Conservation (phyloP, 768 basidiomycete genomes). For the Mycena alexandri region DNA sequence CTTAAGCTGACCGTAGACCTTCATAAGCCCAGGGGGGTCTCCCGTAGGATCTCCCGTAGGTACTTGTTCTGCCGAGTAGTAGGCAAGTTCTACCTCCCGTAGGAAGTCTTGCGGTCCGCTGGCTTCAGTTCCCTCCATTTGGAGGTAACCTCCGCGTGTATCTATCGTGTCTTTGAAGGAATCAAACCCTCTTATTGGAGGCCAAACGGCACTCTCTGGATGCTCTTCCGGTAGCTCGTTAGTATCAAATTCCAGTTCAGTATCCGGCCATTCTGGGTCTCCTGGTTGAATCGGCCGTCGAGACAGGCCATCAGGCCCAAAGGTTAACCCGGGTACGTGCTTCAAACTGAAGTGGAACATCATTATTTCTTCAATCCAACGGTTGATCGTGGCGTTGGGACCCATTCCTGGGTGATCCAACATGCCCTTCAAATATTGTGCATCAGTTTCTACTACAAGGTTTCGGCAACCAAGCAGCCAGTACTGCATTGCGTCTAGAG, state of each 20-base stretch:
- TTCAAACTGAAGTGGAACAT: conserved; percentile 49
- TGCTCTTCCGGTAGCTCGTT: neutral
- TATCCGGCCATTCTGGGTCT: conserved; percentile 22
- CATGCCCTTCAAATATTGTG: conserved; percentile 51
- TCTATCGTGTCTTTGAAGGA: conserved; percentile 25
- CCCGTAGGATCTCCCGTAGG: no score
- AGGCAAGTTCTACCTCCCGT: no score
- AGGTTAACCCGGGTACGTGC: conserved; percentile 44
- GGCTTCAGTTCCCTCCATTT: neutral
- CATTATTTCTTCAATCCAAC: conserved; percentile 52
- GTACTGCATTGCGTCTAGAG: conserved; percentile 34
- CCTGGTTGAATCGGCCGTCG: conserved; percentile 31
- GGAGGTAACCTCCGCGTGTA: conserved; percentile 11
- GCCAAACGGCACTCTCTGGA: neutral
- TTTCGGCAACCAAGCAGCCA: conserved; percentile 43
- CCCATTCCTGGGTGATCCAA: conserved; percentile 50
- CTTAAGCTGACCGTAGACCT: neutral
- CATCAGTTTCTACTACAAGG: conserved; percentile 50
- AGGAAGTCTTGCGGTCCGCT: neutral
- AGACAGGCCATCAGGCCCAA: conserved; percentile 51
- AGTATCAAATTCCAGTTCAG: neutral
- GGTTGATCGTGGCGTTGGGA: conserved; percentile 50
- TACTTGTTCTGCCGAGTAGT: no score
- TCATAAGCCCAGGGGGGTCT: no score
- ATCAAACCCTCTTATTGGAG: conserved; percentile 27